A percentile compares a stretch with the other conserved stretches of the same genome.
Conservation (phyloP, 768 basidiomycete species). For the Termitomyces sp. region DNA sequence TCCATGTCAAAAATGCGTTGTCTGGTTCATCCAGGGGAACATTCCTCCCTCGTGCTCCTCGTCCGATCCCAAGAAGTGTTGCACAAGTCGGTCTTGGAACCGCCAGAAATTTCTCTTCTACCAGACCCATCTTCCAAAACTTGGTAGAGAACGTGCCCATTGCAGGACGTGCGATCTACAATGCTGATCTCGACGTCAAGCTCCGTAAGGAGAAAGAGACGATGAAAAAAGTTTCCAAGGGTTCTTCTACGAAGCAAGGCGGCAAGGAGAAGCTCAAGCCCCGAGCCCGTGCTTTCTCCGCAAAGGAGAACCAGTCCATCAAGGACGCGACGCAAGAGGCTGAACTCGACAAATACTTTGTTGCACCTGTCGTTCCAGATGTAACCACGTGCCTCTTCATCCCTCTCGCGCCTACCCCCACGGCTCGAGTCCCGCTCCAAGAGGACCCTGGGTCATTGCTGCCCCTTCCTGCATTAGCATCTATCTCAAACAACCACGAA, state of each 20-base stretch:
- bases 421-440: constrained; percentile 55
- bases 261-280: constrained; percentile 30
- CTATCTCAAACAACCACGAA: constrained; percentile 46
- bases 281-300: constrained; percentile 11
- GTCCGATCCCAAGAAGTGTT: constrained; percentile 39
- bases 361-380: constrained; percentile 22
- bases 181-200: constrained; percentile 65
- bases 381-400: constrained; percentile 67
- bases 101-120: constrained; percentile 69
- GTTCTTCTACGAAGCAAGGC: constrained; percentile 17
- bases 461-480: constrained; percentile 45
- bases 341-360: constrained; percentile 61
- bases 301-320: constrained; percentile 9
- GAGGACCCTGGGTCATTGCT: constrained; percentile 32
- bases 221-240: constrained; percentile 20
- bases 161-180: constrained; percentile 65
- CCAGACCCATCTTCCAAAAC: constrained; percentile 73
- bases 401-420: constrained; percentile 73
- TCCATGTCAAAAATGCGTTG: constrained; percentile 48
- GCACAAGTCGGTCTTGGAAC: constrained; percentile 71
- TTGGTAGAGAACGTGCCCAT: constrained; percentile 76
- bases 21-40: constrained; percentile 37
- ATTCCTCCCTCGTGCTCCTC: constrained; percentile 54
- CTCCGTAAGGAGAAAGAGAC: constrained; percentile 36
- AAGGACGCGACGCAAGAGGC: constrained; percentile 10